phyloP scores from a whole-genome alignment of 2,329 filamentous ascomycete genomes.

The Sordariomycetes sp. region DNA sequence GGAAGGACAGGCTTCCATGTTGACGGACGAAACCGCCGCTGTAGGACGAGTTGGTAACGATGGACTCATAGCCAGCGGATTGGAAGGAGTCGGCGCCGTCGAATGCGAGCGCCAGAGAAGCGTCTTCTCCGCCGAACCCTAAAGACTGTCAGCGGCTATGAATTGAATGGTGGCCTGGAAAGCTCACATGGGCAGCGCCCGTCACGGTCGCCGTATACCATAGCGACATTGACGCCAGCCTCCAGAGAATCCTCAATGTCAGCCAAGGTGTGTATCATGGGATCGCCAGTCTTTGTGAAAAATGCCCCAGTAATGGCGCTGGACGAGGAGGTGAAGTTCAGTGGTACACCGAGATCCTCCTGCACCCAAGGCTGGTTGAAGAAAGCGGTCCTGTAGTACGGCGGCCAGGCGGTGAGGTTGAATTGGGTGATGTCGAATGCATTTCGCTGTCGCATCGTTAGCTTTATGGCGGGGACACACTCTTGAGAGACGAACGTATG shows the following conservation, averaged over 20 bases:
- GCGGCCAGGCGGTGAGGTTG: constrained; percentile 3
- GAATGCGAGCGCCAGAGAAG: constrained; percentile 50
- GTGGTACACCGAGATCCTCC: constrained; percentile 48
- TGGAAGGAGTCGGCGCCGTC: constrained; percentile 40
- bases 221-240: constrained; percentile 53
- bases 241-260: constrained; percentile 49
- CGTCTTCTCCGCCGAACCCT: constrained; percentile 52
- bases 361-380: constrained; percentile 50
- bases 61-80: constrained; percentile 57
- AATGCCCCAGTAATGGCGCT: constrained; percentile 31
- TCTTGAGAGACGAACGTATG: neutral
- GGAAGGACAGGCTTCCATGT: constrained; percentile 61
- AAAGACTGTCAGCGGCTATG: neutral
- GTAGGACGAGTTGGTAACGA: constrained; percentile 55
- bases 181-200: constrained; percentile 50
- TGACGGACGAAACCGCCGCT: constrained; percentile 66
- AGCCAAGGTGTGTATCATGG: constrained; percentile 26
- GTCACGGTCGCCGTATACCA: constrained; percentile 57
- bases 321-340: constrained; percentile 40
- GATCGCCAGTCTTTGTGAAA: constrained; percentile 52
- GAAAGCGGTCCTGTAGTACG: constrained; percentile 29
- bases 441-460: constrained; percentile 32
- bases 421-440: constrained; percentile 52
- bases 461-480: neutral
- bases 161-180: neutral